Conservation (phyloP, 768 basidiomycete genomes). For the Pleurotus salmoneostramineus region DNA sequence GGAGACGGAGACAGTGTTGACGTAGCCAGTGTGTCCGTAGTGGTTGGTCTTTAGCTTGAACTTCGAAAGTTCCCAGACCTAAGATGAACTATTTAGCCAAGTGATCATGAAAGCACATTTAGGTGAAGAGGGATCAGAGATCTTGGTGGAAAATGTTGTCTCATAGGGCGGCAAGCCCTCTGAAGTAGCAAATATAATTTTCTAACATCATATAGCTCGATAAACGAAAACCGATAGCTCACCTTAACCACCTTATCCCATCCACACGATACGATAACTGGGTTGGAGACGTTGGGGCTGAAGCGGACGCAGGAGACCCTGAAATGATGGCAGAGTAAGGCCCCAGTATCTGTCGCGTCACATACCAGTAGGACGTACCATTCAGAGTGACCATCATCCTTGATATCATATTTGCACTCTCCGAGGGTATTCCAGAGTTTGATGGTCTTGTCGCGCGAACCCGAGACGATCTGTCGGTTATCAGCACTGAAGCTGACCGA, state of each 20-base stretch:
- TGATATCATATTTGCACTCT: constrained; percentile 99
- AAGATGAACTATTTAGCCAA: constrained; percentile 12
- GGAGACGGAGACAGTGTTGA: constrained; percentile 97
- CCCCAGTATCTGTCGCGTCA: constrained; percentile 8
- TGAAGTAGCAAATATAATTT: constrained; percentile 87
- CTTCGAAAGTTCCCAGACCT: constrained; percentile 99
- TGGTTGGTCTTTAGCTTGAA: constrained; percentile 99
- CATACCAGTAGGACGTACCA: constrained; percentile 49
- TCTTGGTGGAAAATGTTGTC: constrained; percentile 73
- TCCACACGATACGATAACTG: constrained; percentile 97
- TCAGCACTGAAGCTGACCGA: constrained; percentile 99
- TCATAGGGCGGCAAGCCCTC: constrained; percentile 62
- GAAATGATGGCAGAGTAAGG: constrained; percentile 1
- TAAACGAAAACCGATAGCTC: constrained; percentile 22
- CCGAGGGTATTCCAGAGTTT: constrained; percentile 99
- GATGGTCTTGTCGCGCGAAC: constrained; percentile 94
- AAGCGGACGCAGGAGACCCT: constrained; percentile 99
- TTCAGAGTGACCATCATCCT: constrained; percentile 97
- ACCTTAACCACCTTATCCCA: constrained; percentile 99
- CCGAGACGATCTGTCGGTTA: constrained; percentile 99
- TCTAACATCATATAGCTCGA: constrained; percentile 29
- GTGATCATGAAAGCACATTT: not conserved
- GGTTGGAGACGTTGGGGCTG: constrained; percentile 95
- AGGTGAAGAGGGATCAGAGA: constrained; percentile 47
- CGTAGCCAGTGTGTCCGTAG: constrained; percentile 98